Evolutionary conservation across 768 basidiomycete species (phyloP), one percentile per base, ranked within the genome.

Genomic region (Lactarius sanguifluus): DNA sequence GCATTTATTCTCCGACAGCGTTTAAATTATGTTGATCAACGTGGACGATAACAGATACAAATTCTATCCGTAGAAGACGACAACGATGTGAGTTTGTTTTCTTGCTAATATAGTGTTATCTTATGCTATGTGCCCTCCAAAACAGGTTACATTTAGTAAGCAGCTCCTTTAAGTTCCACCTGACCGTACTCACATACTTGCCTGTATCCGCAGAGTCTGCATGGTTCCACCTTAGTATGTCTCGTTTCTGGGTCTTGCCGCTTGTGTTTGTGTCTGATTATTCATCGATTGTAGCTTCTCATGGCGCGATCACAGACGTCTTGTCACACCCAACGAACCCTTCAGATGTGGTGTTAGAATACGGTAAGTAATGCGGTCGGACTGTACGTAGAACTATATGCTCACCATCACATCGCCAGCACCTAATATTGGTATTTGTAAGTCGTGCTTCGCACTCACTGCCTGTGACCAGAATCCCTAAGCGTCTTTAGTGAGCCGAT

Each of bases 101-200:
- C 23, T 54, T 38, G 54, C 8, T 12, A 10, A 20, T 43, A 15
- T 8, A 1, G 30, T 10, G 23, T 13, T 3, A 32, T 56, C 52
- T 62, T 30, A 56, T 55, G 13, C 12, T 20, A 57, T 34, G 55
- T 34, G 34, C 25, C 54, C 20, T 23, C 59, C 4, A n/a, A 60
- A 60, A 54, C 25, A 62, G 61, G 61, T 62, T 40, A 41, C 61
- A 18, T 62, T 62, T 41, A 62, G 61, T 62, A 30, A 54, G 61
- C 50, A 52, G 25, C 10, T 32, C 32, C 5, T n/a, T 32, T 40
- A 18, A 5, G 8, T 28, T 16, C 32, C 9, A 13, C 38, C 32
- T 36, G 5, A 23, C 50, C 36, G 5, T 55, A 40, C 57, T 58
- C 16, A 18, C 52, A 38, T 41, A 18, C 52, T 55, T 20, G n/a